phyloP scores from a whole-genome alignment of 208 protist species.

The Trypanosomatidae sp. region DNA sequence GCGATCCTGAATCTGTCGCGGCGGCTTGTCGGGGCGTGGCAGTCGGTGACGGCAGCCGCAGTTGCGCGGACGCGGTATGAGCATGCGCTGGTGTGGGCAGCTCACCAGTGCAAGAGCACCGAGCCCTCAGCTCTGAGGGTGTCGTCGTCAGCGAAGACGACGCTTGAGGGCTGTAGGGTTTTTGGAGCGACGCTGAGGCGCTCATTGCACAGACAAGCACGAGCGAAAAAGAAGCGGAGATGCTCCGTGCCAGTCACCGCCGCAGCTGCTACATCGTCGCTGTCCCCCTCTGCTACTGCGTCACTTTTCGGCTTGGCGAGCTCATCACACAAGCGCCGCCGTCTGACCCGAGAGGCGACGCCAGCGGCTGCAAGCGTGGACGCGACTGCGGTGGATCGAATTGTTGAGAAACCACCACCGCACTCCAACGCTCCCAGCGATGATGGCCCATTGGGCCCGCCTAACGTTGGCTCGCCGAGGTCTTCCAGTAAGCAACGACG shows the following conservation, averaged over 20 bases:
- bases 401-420: neutral
- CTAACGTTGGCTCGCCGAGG: neutral
- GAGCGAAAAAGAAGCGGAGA: neutral
- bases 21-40: constrained; percentile 55
- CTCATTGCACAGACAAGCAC: neutral
- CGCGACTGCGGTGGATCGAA: neutral
- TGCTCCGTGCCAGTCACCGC: neutral
- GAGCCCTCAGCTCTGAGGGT: neutral
- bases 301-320: constrained; percentile 12
- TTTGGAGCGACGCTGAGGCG: neutral
- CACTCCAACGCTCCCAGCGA: neutral
- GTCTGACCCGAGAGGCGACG: neutral
- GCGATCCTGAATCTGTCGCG: constrained; percentile 49
- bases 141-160: neutral
- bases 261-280: neutral
- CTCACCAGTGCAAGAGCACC: neutral
- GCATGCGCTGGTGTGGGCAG: constrained; percentile 28
- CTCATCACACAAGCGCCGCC: constrained; percentile 15
- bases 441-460: neutral
- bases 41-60: constrained; percentile 58
- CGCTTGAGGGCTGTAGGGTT: neutral
- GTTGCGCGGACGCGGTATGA: constrained; percentile 29
- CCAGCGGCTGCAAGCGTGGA: constrained; percentile 1
- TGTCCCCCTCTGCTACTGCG: constrained; percentile 3
- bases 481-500: neutral